Conservation (phyloP, 1,284 basidiomycete species). For the Pseudozyma thailandica region DNA sequence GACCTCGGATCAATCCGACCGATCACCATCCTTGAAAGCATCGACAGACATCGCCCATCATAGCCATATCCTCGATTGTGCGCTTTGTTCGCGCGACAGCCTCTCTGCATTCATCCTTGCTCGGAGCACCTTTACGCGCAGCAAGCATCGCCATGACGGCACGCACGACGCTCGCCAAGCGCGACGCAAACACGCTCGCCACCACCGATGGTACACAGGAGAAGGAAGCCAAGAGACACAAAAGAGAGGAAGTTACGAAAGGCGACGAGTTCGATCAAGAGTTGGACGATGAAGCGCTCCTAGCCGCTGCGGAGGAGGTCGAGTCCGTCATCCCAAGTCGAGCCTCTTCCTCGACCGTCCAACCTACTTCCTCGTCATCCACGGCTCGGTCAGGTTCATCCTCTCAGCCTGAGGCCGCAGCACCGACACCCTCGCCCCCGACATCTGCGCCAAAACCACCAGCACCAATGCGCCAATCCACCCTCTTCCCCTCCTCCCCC, state of each 20-base stretch:
- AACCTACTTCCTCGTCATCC: no score
- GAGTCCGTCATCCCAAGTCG: conserved; percentile 33
- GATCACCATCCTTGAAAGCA: no score
- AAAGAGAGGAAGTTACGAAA: neutral
- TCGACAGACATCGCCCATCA: no score
- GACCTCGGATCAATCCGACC: no score
- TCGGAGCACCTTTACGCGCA: neutral
- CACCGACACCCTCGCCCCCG: neutral
- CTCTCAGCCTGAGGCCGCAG: neutral
- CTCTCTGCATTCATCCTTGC: neutral
- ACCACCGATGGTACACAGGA: conserved; percentile 1
- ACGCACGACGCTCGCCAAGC: conserved; percentile 22
- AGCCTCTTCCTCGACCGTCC: conserved; percentile 13
- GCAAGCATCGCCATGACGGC: conserved; percentile 9
- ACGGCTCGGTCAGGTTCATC: no score
- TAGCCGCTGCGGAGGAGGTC: conserved; percentile 49
- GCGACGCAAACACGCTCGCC: conserved; percentile 34
- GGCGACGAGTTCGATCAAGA: conserved; percentile 51
- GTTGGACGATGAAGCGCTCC: conserved; percentile 47
- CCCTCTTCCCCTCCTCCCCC: conserved; percentile 17
- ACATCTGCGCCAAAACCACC: conserved; percentile 3
- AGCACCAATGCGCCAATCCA: conserved; percentile 11
- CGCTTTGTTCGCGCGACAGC: no score
- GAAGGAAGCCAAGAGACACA: conserved; percentile 5
- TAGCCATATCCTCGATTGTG: no score